Percentiles rank a stretch among this genome's conserved stretches.
phyloP scores from a whole-genome alignment of 441 rosid species.

The Flueggea neowawraea region DNA sequence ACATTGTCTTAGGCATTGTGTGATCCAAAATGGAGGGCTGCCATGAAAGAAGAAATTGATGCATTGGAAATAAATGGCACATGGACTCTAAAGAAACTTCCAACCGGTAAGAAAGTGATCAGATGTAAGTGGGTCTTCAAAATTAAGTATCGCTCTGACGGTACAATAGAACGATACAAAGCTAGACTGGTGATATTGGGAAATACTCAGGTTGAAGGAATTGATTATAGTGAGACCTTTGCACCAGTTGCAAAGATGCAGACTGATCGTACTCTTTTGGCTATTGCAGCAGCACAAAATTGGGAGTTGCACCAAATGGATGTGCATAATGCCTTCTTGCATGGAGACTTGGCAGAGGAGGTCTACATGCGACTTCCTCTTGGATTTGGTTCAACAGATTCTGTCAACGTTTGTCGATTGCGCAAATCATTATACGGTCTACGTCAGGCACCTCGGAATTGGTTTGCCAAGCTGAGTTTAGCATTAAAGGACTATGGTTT shows the following conservation, averaged over 20 bases:
- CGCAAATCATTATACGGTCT: slow-evolving; percentile 6
- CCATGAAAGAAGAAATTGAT: slow-evolving; percentile 2
- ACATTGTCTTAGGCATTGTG: background rate
- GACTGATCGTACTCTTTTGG: background rate
- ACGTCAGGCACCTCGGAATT: slow-evolving; percentile 1
- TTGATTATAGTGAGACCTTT: background rate
- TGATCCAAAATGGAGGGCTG: background rate
- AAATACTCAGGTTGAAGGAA: background rate
- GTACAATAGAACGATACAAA: background rate
- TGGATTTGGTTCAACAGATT: background rate
- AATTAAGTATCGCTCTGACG: background rate
- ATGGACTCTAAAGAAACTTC: background rate
- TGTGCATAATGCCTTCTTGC: background rate
- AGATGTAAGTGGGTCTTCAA: background rate
- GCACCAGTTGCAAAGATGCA: background rate
- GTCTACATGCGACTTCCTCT: background rate
- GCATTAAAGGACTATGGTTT: background rate
- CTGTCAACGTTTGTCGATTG: background rate
- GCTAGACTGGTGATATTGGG: background rate
- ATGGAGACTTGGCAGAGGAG: too few relatives aligned
- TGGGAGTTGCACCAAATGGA: slow-evolving; percentile 1
- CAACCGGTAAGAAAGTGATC: background rate
- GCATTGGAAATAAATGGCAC: slow-evolving; percentile 7
- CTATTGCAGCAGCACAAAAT: too few relatives aligned
- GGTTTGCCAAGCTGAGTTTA: too few relatives aligned